These are phyloP conservation scores for Penicillium sp. DNA, from an alignment of 2,329 filamentous ascomycete genomes.

Conservation along the genomic window DNA sequence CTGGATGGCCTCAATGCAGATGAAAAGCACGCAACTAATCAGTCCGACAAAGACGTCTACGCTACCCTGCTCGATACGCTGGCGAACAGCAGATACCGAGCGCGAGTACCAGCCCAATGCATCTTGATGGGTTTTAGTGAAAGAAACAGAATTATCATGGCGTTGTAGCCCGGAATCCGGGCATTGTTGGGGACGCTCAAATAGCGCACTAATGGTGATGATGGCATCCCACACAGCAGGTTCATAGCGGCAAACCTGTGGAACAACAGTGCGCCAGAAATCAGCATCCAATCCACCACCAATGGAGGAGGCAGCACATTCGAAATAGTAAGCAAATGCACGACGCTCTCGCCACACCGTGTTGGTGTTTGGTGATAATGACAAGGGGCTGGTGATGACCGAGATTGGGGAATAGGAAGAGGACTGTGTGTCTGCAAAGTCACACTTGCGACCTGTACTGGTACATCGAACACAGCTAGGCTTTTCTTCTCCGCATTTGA, in stretches of 20 bases:
- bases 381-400: constrained; percentile 10
- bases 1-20: constrained; percentile 33
- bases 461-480: constrained; percentile 33
- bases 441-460: constrained; percentile 33
- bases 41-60: constrained; percentile 30
- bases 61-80: constrained; percentile 24
- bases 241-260: constrained; percentile 36
- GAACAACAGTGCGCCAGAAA: constrained; percentile 39
- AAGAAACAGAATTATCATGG: neutral
- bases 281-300: constrained; percentile 35
- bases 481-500: constrained; percentile 39
- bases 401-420: neutral
- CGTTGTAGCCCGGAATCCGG: constrained; percentile 7
- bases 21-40: constrained; percentile 34
- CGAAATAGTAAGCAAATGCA: constrained; percentile 40
- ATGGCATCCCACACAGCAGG: constrained; percentile 42
- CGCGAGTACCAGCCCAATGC: constrained; percentile 34
- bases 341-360: constrained; percentile 35
- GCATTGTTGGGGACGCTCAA: constrained; percentile 28
- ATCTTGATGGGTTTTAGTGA: constrained; percentile 25
- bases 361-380: constrained; percentile 24
- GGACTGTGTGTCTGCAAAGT: constrained; percentile 24
- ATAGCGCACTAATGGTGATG: constrained; percentile 37
- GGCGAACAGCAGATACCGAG: constrained; percentile 28
- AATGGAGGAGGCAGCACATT: constrained; percentile 31